phyloP scores from a whole-genome alignment of 208 protist genomes.

The Crithidia sp. region DNA sequence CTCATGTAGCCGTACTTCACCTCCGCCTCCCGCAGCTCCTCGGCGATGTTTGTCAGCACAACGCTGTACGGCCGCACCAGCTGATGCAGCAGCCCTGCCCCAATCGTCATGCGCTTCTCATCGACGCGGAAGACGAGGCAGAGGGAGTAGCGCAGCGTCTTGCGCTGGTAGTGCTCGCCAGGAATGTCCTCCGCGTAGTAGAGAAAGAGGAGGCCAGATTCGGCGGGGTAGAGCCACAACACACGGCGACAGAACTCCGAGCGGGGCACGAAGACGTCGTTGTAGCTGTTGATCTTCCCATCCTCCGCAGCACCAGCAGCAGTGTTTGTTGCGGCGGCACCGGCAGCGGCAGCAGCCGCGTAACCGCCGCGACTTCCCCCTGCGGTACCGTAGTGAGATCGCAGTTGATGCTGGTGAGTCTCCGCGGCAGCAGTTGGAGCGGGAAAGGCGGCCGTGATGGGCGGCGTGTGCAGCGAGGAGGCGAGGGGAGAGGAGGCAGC shows the following conservation, averaged over 20 bases:
- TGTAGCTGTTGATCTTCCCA: conserved; percentile 44
- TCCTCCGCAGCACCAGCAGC: conserved; percentile 9
- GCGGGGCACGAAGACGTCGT: conserved; percentile 82
- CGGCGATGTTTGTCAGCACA: conserved; percentile 75
- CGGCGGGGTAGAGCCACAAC: conserved; percentile 70
- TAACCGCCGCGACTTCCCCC: neutral
- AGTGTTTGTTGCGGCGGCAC: neutral
- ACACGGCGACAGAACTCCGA: conserved; percentile 82
- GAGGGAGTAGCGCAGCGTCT: conserved; percentile 85
- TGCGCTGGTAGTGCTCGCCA: conserved; percentile 80
- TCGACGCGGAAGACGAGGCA: conserved; percentile 79
- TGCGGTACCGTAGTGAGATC: neutral
- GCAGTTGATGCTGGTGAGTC: neutral
- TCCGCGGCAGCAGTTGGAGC: neutral
- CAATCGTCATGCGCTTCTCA: conserved; percentile 55
- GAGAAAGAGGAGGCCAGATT: conserved; percentile 72
- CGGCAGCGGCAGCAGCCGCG: neutral
- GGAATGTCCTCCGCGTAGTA: conserved; percentile 88
- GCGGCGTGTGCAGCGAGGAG: conserved; percentile 14
- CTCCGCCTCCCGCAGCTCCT: conserved; percentile 78
- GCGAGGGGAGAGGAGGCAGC: conserved; percentile 9
- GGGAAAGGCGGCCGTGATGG: neutral
- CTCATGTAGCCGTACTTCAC: conserved; percentile 77
- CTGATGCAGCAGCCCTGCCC: conserved; percentile 46
- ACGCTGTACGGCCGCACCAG: conserved; percentile 77